phyloP scores from a whole-genome alignment of 2,329 filamentous ascomycete genomes.

The Zalaria sp. region DNA sequence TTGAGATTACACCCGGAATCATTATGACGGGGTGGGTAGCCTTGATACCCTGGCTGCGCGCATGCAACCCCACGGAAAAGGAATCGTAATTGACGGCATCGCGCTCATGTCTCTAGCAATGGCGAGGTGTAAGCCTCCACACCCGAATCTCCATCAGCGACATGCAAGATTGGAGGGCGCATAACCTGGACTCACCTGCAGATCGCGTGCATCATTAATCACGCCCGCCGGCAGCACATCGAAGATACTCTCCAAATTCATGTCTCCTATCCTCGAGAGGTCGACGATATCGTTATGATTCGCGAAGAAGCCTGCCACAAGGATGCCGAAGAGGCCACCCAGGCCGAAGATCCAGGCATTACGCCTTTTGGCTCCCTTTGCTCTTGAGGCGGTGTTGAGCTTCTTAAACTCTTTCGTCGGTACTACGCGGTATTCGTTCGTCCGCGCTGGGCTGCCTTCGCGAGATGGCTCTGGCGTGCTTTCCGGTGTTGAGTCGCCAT shows the following conservation, averaged over 20 bases:
- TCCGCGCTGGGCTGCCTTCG: conserved; percentile 23
- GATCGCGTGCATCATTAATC: conserved; percentile 69
- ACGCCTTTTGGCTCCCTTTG: conserved; percentile 47
- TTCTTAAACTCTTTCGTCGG: conserved; percentile 34
- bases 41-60: conserved; percentile 63
- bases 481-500: conserved; percentile 7
- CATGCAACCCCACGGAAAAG: conserved; percentile 78
- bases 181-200: conserved; percentile 48
- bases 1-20: conserved; percentile 96
- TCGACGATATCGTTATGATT: conserved; percentile 81
- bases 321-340: conserved; percentile 77
- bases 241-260: conserved; percentile 72
- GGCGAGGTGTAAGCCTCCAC: conserved; percentile 5
- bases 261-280: conserved; percentile 53
- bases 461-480: conserved; percentile 20
- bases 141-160: background rate
- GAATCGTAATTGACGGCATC: conserved; percentile 85
- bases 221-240: conserved; percentile 81
- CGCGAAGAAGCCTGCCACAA: conserved; percentile 83
- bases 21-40: conserved; percentile 87
- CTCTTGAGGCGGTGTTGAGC: conserved; percentile 19
- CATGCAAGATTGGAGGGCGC: background rate
- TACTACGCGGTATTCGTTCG: conserved; percentile 36
- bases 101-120: conserved; percentile 60
- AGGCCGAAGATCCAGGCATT: conserved; percentile 74